Base-by-base conservation (phyloP, 2,329 filamentous ascomycete genomes). In the Macrophomina phaseolina region DNA sequence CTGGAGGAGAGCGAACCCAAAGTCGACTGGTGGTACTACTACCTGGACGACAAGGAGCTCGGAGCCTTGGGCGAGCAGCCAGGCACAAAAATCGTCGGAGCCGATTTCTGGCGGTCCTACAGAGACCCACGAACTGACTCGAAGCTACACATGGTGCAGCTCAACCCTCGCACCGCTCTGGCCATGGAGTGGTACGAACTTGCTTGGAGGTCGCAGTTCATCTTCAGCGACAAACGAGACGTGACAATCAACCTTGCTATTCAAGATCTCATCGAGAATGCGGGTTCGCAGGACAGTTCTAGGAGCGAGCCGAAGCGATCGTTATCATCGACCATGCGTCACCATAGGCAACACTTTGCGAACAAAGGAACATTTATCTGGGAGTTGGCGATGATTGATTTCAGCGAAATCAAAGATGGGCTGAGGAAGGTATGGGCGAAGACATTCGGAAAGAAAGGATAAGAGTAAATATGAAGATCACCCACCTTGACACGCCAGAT, bases 121-220 rank as follows among this genome's bases (percentile, higher is more conserved):
- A 14, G n/a, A 0, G 40, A 60, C 6, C n/a, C 36, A 9, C 4
- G 18, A 12, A 3, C 8, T 34, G 18, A 28, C 32, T 18, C 40
- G 28, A 23, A 4, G 30, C 11, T 46, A 1, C 28, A 23, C 14
- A 48, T 61, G 56, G 40, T 48, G 12, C 18, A n/a, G 40, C 56
- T 61, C 40, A 53, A 55, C 8, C 11, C n/a, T 23, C 45, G 70
- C 2, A 63, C 67, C 28, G 51, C 56, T 1, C 55, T 76, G 7
- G 77, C 74, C 0, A 60, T 63, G 5, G 76, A 78, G 55, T 79
- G 77, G 77, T 73, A 73, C 16, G 63, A 70, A 14, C 68, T 71
- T 8, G 75, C 76, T 4, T 61, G 38, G 28, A 14, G 23, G n/a
- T 23, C 34, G 7, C 38, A 42, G 23, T 5, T 5, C 23, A 45